Evolutionary conservation across 768 basidiomycete genomes (phyloP).

Genomic region (Kwoniella sp.): DNA sequence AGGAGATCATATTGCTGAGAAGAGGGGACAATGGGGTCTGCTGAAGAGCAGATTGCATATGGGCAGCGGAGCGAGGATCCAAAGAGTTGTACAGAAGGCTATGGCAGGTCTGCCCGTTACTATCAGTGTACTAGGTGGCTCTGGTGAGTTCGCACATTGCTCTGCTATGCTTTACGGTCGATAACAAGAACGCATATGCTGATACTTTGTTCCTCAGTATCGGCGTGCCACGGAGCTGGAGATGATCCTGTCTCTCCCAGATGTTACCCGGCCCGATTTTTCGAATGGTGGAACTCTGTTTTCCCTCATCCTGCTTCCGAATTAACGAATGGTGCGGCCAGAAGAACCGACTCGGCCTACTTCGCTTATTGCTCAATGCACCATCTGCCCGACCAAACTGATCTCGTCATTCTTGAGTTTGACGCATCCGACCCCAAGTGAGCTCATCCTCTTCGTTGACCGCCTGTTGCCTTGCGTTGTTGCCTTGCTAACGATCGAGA

Average conservation of each 20-base stretch:
- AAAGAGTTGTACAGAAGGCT: conserved; percentile 79
- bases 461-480: too few relatives aligned
- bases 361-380: conserved; percentile 92
- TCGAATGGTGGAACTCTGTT: conserved; percentile 96
- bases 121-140: conserved; percentile 87
- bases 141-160: conserved; percentile 67
- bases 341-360: conserved; percentile 89
- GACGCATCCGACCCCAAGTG: conserved; percentile 86
- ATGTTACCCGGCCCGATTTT: conserved; percentile 91
- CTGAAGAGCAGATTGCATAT: conserved; percentile 73
- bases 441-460: conserved; percentile 54
- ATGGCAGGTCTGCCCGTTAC: conserved; percentile 82
- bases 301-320: conserved; percentile 97
- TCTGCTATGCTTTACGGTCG: too few relatives aligned
- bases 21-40: conserved; percentile 75
- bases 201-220: too few relatives aligned
- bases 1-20: conserved; percentile 72
- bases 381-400: conserved; percentile 90
- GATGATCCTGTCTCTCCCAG: conserved; percentile 79
- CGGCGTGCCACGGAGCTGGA: conserved; percentile 91
- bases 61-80: conserved; percentile 78
- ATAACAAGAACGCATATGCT: too few relatives aligned
- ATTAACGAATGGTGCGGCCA: conserved; percentile 95
- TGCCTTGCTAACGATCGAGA: conserved; percentile 8
- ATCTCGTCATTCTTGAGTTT: conserved; percentile 93